Percentiles rank a stretch among this genome's conserved stretches.
These are phyloP conservation scores for Ophiostoma ulmi DNA, from an alignment of 2,329 filamentous ascomycete genomes.

Conservation along the genomic window DNA sequence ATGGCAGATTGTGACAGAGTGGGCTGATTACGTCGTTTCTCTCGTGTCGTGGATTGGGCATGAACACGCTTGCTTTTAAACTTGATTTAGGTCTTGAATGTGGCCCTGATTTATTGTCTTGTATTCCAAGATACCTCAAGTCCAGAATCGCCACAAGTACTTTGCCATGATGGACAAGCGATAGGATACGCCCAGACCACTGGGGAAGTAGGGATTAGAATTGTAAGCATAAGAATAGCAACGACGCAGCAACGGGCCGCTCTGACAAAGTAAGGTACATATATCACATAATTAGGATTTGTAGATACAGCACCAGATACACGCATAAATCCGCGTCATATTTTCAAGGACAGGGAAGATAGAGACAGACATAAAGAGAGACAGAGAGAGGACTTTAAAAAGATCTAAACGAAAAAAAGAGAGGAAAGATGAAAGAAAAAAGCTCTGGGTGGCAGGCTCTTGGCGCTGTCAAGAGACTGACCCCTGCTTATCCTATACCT, in stretches of 20 bases:
- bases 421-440: neutral
- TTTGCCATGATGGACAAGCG: neutral
- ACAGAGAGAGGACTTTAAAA: too few species aligned
- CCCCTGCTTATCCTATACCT: slow-evolving; percentile 15
- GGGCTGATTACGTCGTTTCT: neutral
- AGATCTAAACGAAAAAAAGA: neutral
- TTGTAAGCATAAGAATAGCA: neutral
- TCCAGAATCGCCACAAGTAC: neutral
- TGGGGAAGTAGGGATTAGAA: neutral
- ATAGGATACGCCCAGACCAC: neutral
- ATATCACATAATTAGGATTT: neutral
- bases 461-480: slow-evolving; percentile 19
- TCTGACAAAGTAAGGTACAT: neutral
- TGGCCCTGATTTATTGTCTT: neutral
- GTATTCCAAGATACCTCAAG: neutral
- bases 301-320: neutral
- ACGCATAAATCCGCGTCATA: neutral
- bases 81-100: neutral
- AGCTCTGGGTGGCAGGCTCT: slow-evolving; percentile 6
- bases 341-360: too few species aligned
- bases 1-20: slow-evolving; percentile 1
- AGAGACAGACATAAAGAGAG: too few species aligned
- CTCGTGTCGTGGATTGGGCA: neutral
- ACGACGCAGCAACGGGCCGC: slow-evolving; percentile 6
- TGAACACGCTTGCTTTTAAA: neutral